phyloP scores from a whole-genome alignment of 345 rosid genomes.

The Passiflora organensis region DNA sequence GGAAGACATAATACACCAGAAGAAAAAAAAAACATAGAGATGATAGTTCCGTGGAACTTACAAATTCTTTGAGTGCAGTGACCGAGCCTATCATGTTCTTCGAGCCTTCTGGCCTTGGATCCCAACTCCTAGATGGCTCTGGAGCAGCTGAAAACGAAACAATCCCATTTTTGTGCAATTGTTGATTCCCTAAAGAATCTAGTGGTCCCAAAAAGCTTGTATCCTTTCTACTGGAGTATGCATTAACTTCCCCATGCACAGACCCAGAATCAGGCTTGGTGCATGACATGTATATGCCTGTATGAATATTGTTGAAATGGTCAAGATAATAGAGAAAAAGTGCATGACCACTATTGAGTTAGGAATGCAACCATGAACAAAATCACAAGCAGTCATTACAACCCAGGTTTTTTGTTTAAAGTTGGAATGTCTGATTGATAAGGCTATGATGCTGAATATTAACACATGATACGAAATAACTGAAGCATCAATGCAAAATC shows the following conservation, averaged over 20 bases:
- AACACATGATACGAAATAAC: too few species aligned
- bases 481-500: too few species aligned
- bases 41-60: conserved; percentile 30
- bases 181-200: conserved; percentile 43
- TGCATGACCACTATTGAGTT: not conserved
- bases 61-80: conserved; percentile 81
- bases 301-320: conserved; percentile 15
- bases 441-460: not conserved
- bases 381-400: not conserved
- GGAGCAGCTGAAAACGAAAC: conserved; percentile 40
- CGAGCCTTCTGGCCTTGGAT: conserved; percentile 66
- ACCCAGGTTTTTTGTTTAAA: not conserved
- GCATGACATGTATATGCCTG: conserved; percentile 61
- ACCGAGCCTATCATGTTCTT: conserved; percentile 54
- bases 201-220: conserved; percentile 48
- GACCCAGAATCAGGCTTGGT: conserved; percentile 51
- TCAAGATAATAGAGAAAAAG: conserved; percentile 2
- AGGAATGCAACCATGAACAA: too few species aligned
- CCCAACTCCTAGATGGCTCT: conserved; percentile 53
- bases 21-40: not conserved
- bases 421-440: not conserved
- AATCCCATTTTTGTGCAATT: conserved; percentile 49
- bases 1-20: too few species aligned
- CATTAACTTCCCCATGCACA: conserved; percentile 47
- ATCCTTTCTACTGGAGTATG: conserved; percentile 42